Base-by-base conservation (phyloP, 345 rosid species). In the Eutrema japonicum region DNA sequence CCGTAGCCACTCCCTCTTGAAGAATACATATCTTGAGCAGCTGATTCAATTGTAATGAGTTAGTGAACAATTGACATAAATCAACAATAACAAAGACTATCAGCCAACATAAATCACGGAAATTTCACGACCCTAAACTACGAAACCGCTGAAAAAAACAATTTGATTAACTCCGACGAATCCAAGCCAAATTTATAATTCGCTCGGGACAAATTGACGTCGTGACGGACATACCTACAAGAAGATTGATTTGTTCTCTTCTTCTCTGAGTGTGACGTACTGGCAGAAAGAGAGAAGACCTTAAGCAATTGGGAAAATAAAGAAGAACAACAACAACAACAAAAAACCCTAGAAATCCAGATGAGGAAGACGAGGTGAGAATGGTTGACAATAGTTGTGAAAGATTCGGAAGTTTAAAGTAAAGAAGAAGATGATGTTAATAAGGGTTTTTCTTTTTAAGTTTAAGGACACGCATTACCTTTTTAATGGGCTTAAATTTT, bases 1-100 rank as follows among this genome's bases (percentile, higher is more conserved):
- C 97, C 96, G 56, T 85, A 90, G 6, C 93, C 88, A 82, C 78
- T 71, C 32, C 92, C 97, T 86, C 99, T 86, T 13, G 96, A 82
- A 5, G 96, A 82, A 29, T 88, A 90, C 99, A 94, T 94, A 4
- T 26, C 64, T 47, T 79, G 55, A 4, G 56, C 72, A 77, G 65
- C 66, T 49, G 76, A 9, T 54, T 55, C 58, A 65, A 58, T 70
- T 64, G 22, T 10, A 30, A 64, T 7, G 5, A 70, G 45, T 63
- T 46, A 62, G 57, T 62, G 26, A 46, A 13, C 26, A 35, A 0
- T 22, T 5, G 32, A 22, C 26, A 22, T 2, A 22, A 22, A 1
- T 22, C 26, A 22, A 22, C 26, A 22, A 22, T 22, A 22, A 22
- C 26, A 22, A 22, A 22, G 26, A 22, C 26, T 46, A 35, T 18